These are phyloP conservation scores for Penicillium decumbens DNA, from an alignment of 2,329 filamentous ascomycete genomes.

Conservation along the genomic window DNA sequence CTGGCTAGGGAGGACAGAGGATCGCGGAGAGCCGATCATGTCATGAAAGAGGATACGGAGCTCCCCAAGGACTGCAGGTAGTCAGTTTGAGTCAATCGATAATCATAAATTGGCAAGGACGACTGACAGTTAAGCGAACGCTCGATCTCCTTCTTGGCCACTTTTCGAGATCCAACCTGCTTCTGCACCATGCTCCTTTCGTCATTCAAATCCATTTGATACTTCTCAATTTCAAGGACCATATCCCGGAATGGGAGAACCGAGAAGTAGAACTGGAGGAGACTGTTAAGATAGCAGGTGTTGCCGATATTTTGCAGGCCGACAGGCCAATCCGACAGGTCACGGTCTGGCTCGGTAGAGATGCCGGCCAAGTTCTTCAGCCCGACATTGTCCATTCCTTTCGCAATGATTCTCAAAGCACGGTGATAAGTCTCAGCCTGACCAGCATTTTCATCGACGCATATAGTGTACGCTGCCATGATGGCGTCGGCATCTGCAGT, in stretches of 20 bases:
- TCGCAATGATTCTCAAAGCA: conserved; percentile 47
- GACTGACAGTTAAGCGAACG: conserved; percentile 69
- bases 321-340: conserved; percentile 62
- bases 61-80: conserved; percentile 63
- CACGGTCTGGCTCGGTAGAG: conserved; percentile 28
- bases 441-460: conserved; percentile 44
- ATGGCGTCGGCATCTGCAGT: conserved; percentile 50
- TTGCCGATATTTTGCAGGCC: conserved; percentile 93
- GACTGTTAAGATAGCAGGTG: conserved; percentile 95
- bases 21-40: conserved; percentile 60
- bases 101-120: neutral
- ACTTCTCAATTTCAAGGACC: conserved; percentile 68
- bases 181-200: conserved; percentile 58
- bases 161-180: conserved; percentile 67
- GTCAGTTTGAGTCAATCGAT: conserved; percentile 15
- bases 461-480: conserved; percentile 46
- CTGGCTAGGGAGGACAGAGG: conserved; percentile 65
- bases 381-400: conserved; percentile 38
- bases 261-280: conserved; percentile 92
- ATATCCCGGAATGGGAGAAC: conserved; percentile 75
- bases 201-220: conserved; percentile 63
- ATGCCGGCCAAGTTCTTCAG: conserved; percentile 34
- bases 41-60: conserved; percentile 65
- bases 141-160: conserved; percentile 56
- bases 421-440: conserved; percentile 44